These are phyloP conservation scores for Thymus mandschuricus DNA, from an alignment of 257 asterid species.

Conservation along the genomic window DNA sequence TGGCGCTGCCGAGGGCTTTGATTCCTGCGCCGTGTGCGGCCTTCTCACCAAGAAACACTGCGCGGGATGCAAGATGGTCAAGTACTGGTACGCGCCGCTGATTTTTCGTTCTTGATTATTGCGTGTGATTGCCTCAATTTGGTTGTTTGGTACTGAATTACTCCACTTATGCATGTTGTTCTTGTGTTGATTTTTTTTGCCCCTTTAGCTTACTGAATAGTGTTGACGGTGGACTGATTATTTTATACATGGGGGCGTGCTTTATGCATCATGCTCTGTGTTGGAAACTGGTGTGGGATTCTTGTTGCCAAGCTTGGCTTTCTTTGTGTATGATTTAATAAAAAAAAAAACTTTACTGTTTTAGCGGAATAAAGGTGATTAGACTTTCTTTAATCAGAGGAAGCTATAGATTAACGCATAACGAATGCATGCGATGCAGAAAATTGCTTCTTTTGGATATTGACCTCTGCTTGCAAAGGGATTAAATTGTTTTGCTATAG, in stretches of 20 bases:
- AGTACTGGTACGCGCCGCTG: slow-evolving; percentile 63
- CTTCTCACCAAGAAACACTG: slow-evolving; percentile 52
- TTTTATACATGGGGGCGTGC: neutral
- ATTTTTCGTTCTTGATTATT: neutral
- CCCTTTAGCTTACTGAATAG: neutral
- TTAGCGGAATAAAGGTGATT: slow-evolving; percentile 7
- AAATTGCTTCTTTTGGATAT: neutral
- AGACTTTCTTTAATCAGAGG: neutral
- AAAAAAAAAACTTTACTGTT: neutral
- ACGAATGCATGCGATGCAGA: slow-evolving; percentile 24
- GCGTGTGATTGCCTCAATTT: neutral
- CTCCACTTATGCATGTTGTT: slow-evolving; percentile 14
- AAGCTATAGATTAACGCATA: neutral
- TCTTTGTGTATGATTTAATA: neutral
- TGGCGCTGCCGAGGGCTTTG: slow-evolving; percentile 45
- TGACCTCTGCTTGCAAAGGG: slow-evolving; percentile 6
- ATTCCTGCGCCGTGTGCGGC: slow-evolving; percentile 71
- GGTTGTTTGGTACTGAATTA: neutral
- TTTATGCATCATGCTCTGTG: neutral
- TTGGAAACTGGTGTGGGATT: slow-evolving; percentile 2
- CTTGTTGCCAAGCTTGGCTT: slow-evolving; percentile 16
- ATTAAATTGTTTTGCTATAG: neutral
- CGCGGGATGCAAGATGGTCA: slow-evolving; percentile 77
- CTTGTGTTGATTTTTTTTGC: neutral
- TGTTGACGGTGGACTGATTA: neutral